These are phyloP conservation scores for Gracilaria caudata DNA, from an alignment of 23 red algal species.

Conservation along the genomic window DNA sequence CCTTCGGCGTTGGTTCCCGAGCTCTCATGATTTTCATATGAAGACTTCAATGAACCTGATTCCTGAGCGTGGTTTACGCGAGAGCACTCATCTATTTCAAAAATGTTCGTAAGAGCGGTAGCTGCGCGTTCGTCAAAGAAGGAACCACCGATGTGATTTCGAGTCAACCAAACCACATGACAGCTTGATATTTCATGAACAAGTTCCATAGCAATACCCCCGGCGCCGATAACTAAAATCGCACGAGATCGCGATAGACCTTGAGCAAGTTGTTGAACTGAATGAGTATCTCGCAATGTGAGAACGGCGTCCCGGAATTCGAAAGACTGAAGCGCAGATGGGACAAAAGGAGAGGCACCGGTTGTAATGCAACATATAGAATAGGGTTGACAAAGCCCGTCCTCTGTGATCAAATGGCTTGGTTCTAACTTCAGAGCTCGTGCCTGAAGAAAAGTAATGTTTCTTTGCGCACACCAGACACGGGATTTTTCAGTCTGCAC, in stretches of 20 bases:
- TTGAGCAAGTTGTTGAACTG: slow-evolving; percentile 35
- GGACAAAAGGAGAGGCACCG: slow-evolving; percentile 70
- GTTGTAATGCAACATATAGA: slow-evolving; percentile 65
- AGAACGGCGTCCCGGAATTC: slow-evolving; percentile 26
- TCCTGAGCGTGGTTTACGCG: background rate
- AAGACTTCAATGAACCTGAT: background rate
- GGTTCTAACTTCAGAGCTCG: background rate
- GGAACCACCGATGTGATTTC: slow-evolving; percentile 73
- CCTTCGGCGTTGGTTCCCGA: background rate
- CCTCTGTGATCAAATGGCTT: background rate
- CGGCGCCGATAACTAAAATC: slow-evolving; percentile 79
- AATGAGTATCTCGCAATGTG: slow-evolving; percentile 71
- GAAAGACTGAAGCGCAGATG: slow-evolving; percentile 7
- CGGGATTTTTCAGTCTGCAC: slow-evolving; percentile 10
- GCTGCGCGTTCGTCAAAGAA: slow-evolving; percentile 85
- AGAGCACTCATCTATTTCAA: slow-evolving; percentile 2
- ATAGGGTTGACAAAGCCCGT: slow-evolving; percentile 32
- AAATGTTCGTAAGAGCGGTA: slow-evolving; percentile 23
- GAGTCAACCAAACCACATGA: slow-evolving; percentile 81
- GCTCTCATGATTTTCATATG: background rate
- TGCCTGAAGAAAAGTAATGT: slow-evolving; percentile 14
- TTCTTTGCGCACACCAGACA: slow-evolving; percentile 13
- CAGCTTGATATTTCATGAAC: slow-evolving; percentile 68
- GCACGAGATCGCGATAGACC: slow-evolving; percentile 19
- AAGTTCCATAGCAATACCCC: slow-evolving; percentile 94